Conservation (phyloP, 1,284 basidiomycete genomes). For the Cutaneotrichosporon cavernicola region DNA sequence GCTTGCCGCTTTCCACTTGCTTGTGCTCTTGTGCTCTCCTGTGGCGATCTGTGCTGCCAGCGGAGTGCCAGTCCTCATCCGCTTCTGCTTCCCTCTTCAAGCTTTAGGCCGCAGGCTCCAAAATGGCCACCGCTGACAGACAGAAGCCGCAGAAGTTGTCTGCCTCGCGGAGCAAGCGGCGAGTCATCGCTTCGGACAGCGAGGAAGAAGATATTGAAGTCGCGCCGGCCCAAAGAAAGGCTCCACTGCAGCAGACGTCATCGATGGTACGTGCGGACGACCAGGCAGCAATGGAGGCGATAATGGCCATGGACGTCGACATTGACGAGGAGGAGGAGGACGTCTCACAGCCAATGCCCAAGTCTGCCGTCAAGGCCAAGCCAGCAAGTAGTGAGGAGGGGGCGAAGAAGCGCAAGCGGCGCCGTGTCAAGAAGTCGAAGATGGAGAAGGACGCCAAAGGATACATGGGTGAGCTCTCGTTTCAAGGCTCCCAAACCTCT, state of each 20-base stretch:
- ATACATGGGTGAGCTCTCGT: slow-evolving; percentile 42
- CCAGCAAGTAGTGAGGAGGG: slow-evolving; percentile 6
- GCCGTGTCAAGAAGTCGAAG: slow-evolving; percentile 46
- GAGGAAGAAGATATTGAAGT: slow-evolving; percentile 30
- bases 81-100: too few species aligned
- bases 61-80: too few species aligned
- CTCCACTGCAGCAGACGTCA: slow-evolving; percentile 32
- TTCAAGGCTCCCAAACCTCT: background rate
- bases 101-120: too few species aligned
- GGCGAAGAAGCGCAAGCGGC: slow-evolving; percentile 14
- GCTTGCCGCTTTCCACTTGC: too few species aligned
- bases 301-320: slow-evolving; percentile 46
- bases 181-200: slow-evolving; percentile 39
- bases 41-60: too few species aligned
- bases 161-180: slow-evolving; percentile 29
- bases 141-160: background rate
- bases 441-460: slow-evolving; percentile 44
- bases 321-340: slow-evolving; percentile 13
- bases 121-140: background rate
- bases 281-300: slow-evolving; percentile 48
- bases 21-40: too few species aligned
- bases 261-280: slow-evolving; percentile 42
- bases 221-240: slow-evolving; percentile 2
- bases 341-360: background rate
- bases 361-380: background rate